These are phyloP conservation scores for Trametes hirsuta DNA, from an alignment of 1,284 basidiomycete species.

Conservation along the genomic window DNA sequence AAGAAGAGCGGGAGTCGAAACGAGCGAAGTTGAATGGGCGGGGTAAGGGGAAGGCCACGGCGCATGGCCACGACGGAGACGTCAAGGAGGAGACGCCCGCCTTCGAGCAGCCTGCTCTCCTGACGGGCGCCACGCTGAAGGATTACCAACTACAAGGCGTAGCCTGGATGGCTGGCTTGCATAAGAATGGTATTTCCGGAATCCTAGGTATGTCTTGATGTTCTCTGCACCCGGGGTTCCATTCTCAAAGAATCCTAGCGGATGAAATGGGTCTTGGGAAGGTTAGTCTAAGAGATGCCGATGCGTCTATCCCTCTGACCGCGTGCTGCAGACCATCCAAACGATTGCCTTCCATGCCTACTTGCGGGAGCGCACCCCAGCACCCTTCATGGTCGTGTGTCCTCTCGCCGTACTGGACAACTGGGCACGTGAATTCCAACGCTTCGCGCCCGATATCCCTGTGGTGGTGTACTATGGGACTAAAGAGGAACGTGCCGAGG, in stretches of 20 bases:
- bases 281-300: constrained; percentile 39
- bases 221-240: not conserved
- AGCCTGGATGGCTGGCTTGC: constrained; percentile 94
- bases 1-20: constrained; percentile 28
- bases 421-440: constrained; percentile 87
- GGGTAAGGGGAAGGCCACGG: constrained; percentile 32
- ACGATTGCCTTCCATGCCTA: constrained; percentile 93
- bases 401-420: constrained; percentile 93
- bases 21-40: constrained; percentile 29
- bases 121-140: constrained; percentile 86
- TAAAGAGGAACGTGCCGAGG: constrained; percentile 73
- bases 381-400: constrained; percentile 89
- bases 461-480: constrained; percentile 91
- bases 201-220: constrained; percentile 69
- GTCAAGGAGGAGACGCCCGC: constrained; percentile 32
- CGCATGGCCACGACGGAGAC: constrained; percentile 30
- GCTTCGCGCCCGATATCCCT: constrained; percentile 83
- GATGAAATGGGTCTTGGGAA: constrained; percentile 96
- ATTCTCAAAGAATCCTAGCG: constrained; percentile 43
- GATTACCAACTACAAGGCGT: constrained; percentile 95
- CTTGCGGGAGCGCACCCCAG: constrained; percentile 76
- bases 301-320: not conserved
- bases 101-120: constrained; percentile 74
- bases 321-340: constrained; percentile 75
- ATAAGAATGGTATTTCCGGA: constrained; percentile 93